A percentile compares a stretch with the other conserved stretches of the same genome.
Conservation (phyloP, 345 rosid genomes). For the Eutrema heterophyllum region DNA sequence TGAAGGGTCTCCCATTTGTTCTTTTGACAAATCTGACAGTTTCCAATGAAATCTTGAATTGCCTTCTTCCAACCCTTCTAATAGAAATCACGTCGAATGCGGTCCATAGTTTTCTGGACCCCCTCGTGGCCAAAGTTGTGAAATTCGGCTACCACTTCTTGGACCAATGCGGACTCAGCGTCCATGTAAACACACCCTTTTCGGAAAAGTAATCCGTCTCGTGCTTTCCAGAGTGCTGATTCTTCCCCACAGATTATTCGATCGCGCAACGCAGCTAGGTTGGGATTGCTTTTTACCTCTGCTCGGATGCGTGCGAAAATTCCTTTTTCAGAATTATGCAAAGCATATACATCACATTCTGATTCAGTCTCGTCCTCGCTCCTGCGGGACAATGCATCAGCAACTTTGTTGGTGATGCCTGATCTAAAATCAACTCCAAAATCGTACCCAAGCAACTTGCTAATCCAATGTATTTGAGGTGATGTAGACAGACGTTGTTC, state of each 20-base stretch:
- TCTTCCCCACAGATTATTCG: background rate
- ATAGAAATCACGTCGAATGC: background rate
- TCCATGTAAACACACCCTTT: no score
- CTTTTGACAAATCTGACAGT: no score
- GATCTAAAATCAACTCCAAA: background rate
- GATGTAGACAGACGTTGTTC: background rate
- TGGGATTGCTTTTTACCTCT: no score
- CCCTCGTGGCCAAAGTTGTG: background rate
- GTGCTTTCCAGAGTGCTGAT: background rate
- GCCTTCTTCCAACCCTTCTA: no score
- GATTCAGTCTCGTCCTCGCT: background rate
- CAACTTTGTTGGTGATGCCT: background rate
- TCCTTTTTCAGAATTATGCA: background rate
- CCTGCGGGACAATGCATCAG: background rate
- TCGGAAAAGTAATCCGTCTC: background rate
- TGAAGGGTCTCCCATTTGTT: no score
- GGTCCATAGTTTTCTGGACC: background rate
- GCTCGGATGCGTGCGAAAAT: background rate
- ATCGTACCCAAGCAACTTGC: background rate
- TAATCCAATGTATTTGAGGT: background rate
- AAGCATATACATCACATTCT: background rate
- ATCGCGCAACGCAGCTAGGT: background rate
- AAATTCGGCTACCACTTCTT: background rate
- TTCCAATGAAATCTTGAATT: no score
- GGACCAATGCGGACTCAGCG: background rate